phyloP scores from a whole-genome alignment of 2,329 filamentous ascomycete species.

The Calonectria multiphialidica region DNA sequence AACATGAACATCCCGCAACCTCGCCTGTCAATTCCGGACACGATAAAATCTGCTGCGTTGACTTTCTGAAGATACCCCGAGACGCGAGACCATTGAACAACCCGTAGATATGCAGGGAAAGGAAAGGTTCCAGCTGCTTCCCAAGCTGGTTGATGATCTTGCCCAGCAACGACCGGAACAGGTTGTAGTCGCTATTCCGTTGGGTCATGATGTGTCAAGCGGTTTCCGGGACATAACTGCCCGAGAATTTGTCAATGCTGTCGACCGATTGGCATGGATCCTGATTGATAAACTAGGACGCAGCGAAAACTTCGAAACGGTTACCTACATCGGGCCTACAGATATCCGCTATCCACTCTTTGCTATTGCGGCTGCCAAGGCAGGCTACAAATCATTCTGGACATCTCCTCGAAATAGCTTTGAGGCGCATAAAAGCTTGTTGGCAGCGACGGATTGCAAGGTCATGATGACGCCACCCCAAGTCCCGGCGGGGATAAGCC shows the following conservation, averaged over 20 bases:
- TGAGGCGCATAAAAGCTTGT: neutral
- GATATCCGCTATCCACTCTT: neutral
- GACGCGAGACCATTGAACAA: neutral
- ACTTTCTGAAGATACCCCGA: neutral
- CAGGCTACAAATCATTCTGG: neutral
- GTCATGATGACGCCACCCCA: neutral
- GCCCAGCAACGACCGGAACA: neutral
- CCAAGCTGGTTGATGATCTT: neutral
- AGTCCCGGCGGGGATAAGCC: neutral
- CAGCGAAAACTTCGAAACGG: neutral
- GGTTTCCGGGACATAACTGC: neutral
- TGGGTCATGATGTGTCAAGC: neutral
- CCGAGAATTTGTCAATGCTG: neutral
- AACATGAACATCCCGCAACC: neutral
- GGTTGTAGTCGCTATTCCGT: neutral
- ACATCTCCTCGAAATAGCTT: neutral
- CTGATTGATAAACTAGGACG: neutral
- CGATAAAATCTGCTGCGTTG: neutral
- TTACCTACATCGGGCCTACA: neutral
- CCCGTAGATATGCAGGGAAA: neutral
- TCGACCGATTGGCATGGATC: neutral
- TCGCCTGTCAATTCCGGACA: neutral
- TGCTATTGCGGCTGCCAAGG: neutral
- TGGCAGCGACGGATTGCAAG: neutral
- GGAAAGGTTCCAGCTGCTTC: neutral